Conservation (phyloP, 1,284 basidiomycete species). For the Chondrostereum purpureum region DNA sequence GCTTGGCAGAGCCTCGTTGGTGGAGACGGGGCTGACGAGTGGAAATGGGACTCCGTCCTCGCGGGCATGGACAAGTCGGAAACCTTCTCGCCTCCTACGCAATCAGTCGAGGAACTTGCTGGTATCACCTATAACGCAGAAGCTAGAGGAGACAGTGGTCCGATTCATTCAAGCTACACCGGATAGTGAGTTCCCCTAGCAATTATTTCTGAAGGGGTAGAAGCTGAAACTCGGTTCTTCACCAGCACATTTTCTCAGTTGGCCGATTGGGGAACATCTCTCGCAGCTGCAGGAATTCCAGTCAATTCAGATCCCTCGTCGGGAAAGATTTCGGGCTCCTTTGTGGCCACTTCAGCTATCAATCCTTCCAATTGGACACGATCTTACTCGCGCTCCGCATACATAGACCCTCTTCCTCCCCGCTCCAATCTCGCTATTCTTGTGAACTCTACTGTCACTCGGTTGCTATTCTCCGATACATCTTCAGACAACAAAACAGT, state of each 20-base stretch:
- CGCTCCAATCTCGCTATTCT: constrained; percentile 61
- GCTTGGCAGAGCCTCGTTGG: constrained; percentile 33
- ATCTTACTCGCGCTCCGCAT: constrained; percentile 62
- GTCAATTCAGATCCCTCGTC: constrained; percentile 36
- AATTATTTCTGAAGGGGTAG: constrained; percentile 2
- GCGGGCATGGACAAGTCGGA: constrained; percentile 41
- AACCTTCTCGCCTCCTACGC: constrained; percentile 27
- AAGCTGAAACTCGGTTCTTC: too few relatives aligned
- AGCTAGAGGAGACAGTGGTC: constrained; percentile 39
- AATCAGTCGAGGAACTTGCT: constrained; percentile 26
- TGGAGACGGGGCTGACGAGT: constrained; percentile 24
- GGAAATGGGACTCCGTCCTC: constrained; percentile 42
- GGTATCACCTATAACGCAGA: constrained; percentile 34
- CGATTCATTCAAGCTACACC: constrained; percentile 42
- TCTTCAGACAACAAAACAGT: constrained; percentile 39
- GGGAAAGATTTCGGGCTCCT: constrained; percentile 45
- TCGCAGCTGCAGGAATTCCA: constrained; percentile 39
- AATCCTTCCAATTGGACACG: constrained; percentile 62
- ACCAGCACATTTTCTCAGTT: constrained; percentile 42
- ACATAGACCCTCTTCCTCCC: constrained; percentile 57
- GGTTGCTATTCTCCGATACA: constrained; percentile 44
- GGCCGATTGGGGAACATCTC: constrained; percentile 44
- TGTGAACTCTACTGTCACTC: constrained; percentile 50
- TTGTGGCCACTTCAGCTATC: constrained; percentile 57
- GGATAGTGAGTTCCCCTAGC: constrained; percentile 45